Conservation (phyloP, 2,329 filamentous ascomycete genomes). For the Leptographium lundbergii region DNA sequence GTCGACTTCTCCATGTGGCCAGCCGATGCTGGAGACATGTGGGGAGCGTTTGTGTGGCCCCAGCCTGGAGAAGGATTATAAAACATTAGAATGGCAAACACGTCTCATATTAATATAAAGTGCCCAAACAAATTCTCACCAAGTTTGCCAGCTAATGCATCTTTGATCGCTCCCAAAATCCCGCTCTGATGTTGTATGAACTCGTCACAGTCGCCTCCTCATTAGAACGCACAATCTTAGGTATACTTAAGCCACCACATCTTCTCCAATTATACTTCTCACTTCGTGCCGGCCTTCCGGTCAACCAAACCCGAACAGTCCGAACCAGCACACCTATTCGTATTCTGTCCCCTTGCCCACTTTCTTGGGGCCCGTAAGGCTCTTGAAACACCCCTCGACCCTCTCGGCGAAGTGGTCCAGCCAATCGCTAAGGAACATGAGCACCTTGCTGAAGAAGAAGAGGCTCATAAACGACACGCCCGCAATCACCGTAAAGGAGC, state of each 20-base stretch:
- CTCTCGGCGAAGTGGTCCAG: slow-evolving; percentile 20
- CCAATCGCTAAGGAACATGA: slow-evolving; percentile 32
- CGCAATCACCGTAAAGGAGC: slow-evolving; percentile 51
- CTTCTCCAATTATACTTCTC: too few relatives aligned
- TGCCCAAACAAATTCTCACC: too few relatives aligned
- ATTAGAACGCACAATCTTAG: too few relatives aligned
- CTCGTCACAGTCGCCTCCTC: too few relatives aligned
- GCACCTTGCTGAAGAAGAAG: slow-evolving; percentile 35
- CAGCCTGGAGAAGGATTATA: background rate
- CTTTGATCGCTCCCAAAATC: too few relatives aligned
- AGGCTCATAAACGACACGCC: slow-evolving; percentile 44
- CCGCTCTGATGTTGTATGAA: too few relatives aligned
- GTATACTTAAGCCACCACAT: too few relatives aligned
- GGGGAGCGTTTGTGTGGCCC: slow-evolving; percentile 1
- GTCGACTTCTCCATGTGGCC: slow-evolving; percentile 5
- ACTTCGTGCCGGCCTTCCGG: too few relatives aligned
- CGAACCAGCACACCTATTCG: background rate
- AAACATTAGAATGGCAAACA: too few relatives aligned
- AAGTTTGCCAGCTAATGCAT: too few relatives aligned
- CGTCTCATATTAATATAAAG: too few relatives aligned
- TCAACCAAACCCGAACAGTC: background rate
- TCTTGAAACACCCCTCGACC: background rate
- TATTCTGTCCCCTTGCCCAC: background rate
- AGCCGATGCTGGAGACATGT: background rate
- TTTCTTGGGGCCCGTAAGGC: background rate